Evolutionary conservation across 164 flowering plant genomes (phyloP).

Genomic region (Magnolia sinica): DNA sequence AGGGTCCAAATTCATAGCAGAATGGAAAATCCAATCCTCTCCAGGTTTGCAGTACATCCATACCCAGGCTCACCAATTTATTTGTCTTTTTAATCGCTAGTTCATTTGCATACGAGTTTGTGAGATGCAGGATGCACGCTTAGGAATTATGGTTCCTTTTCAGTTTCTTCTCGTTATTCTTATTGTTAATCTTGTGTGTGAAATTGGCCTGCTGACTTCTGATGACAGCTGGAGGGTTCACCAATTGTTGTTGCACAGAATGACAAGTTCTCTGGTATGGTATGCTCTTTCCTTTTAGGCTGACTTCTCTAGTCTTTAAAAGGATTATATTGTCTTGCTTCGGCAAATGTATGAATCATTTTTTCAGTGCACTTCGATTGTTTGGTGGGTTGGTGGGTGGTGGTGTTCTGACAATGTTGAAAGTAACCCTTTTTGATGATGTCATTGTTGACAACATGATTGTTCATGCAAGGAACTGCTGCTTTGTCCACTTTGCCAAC

Average conservation of each 20-base stretch:
- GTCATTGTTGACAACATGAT: too few species aligned
- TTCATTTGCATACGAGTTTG: not conserved
- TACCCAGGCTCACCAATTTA: not conserved
- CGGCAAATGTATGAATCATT: too few species aligned
- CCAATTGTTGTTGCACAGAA: slow-evolving; percentile 87
- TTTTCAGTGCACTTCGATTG: too few species aligned
- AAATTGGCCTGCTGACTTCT: not conserved
- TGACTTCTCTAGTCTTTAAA: not conserved
- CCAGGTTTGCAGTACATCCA: too few species aligned
- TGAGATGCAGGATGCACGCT: too few species aligned
- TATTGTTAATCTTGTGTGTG: not conserved
- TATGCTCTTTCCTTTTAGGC: not conserved
- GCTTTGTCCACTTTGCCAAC: too few species aligned
- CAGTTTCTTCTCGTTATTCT: not conserved
- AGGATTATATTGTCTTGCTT: not conserved
- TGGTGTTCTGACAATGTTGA: too few species aligned
- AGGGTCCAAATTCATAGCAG: too few species aligned
- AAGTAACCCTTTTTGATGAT: too few species aligned
- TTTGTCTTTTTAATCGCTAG: not conserved
- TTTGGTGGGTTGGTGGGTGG: too few species aligned
- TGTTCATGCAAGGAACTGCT: too few species aligned
- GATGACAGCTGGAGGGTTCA: slow-evolving; percentile 74
- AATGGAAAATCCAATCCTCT: too few species aligned
- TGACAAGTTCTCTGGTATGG: slow-evolving; percentile 83
- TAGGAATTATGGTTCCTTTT: slow-evolving; percentile 5